These are phyloP conservation scores for Skeletonema grethae DNA, from an alignment of 108 stramenopile genomes.

Conservation along the genomic window DNA sequence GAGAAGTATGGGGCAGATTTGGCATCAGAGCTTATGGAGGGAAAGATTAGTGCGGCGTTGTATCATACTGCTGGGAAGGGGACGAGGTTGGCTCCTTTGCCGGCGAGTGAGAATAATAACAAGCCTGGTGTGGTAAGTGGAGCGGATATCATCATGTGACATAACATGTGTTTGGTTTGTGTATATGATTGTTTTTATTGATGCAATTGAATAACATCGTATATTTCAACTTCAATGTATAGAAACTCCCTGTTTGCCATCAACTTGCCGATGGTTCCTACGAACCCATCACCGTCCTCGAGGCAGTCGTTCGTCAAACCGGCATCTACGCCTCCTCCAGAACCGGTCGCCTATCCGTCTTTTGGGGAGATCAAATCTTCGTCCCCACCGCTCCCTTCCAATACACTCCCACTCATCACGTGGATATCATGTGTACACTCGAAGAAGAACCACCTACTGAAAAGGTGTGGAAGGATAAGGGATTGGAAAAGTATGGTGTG, in stretches of 20 bases:
- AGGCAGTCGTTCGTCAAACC: slow-evolving; percentile 97
- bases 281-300: slow-evolving; percentile 92
- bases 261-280: slow-evolving; percentile 52
- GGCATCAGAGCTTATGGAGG: slow-evolving; percentile 41
- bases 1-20: slow-evolving; percentile 67
- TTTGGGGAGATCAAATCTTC: slow-evolving; percentile 99
- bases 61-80: slow-evolving; percentile 98
- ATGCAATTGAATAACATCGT: not conserved
- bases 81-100: slow-evolving; percentile 96
- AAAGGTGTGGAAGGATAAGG: slow-evolving; percentile 90
- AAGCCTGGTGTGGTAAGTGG: slow-evolving; percentile 96
- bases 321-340: slow-evolving; percentile 95
- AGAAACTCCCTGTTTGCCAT: slow-evolving; percentile 89
- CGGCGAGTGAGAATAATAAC: slow-evolving; percentile 98
- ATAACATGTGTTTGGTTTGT: not conserved
- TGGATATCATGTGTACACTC: slow-evolving; percentile 97
- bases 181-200: slow-evolving; percentile 12
- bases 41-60: slow-evolving; percentile 84
- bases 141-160: not conserved
- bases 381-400: slow-evolving; percentile 82
- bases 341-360: slow-evolving; percentile 92
- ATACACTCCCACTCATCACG: slow-evolving; percentile 89
- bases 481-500: slow-evolving; percentile 97
- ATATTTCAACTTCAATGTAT: not conserved
- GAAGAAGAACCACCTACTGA: slow-evolving; percentile 86